Base-by-base conservation (phyloP, 129 eudicot species). In the Glebionis coronaria region DNA sequence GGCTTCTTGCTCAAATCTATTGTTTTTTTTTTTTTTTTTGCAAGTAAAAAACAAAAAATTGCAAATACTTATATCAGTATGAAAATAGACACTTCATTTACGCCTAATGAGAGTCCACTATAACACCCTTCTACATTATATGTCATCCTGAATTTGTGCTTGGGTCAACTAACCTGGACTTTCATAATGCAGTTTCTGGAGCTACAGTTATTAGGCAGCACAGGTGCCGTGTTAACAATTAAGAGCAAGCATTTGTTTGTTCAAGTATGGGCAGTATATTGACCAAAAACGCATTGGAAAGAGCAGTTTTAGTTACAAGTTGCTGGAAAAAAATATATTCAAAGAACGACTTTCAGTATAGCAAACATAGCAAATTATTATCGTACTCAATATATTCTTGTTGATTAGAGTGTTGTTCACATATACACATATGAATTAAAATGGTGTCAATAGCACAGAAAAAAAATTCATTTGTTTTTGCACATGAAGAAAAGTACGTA, bases 181-280 rank as follows among this genome's bases (percentile, higher is more conserved):
- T 6, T 4, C 16, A 44, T 57, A 19, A 31, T 67, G 18, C 13
- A 29, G 25, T 54, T 54, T 54, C 27, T 46, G 40, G 28, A 70
- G 49, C 25, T 31, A 66, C 58, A 14, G 64, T 70, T 70, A 58
- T 57, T 44, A 59, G 59, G 47, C 67, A 70, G 46, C 57, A 18
- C 50, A 70, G 9, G 67, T 14, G 58, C 50, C 19, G 61, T 9
- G 13, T 31, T 11, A 25, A 57, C 47, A n/a, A 45, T 53, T 40
- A 68, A 14, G 6, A 68, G 73, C 53, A 68, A 68, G 15, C 4
- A 21, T 15, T n/a, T 18, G 15, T 47, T 59, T 59, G 50, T 60
- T 9, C 75, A 16, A 11, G 16, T 47, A 70, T 57, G 65, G 44
- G 31, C 58, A 56, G 23, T 42, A 56, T 44, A 23, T 46, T 18